phyloP scores from a whole-genome alignment of 805 yeast species.

The Lipomyces chichibuensis region DNA sequence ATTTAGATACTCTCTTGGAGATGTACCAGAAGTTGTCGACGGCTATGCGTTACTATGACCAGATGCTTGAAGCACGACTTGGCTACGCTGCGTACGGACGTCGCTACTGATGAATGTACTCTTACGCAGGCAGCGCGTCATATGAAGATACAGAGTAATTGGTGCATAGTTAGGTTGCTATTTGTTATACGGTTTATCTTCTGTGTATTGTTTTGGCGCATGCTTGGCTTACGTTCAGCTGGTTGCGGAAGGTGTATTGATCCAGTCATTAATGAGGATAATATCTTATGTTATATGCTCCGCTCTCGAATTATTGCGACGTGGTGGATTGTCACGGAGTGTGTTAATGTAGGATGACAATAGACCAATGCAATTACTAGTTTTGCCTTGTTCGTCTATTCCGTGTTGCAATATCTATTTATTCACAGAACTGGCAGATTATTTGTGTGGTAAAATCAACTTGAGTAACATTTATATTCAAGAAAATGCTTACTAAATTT shows the following conservation, averaged over 20 bases:
- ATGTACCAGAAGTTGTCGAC: constrained; percentile 79
- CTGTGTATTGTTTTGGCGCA: background rate
- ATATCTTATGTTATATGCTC: too few species aligned
- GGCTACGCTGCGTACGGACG: constrained; percentile 19
- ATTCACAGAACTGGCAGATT: too few species aligned
- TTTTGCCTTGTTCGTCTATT: background rate
- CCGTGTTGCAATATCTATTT: background rate
- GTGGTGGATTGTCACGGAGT: too few species aligned
- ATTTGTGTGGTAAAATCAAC: too few species aligned
- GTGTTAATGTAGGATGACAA: too few species aligned
- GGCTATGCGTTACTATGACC: constrained; percentile 75
- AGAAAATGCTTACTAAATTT: background rate
- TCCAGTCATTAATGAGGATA: background rate
- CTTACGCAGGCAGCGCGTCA: background rate
- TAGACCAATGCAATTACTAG: background rate
- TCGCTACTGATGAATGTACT: background rate
- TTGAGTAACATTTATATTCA: background rate
- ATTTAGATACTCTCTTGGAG: constrained; percentile 56
- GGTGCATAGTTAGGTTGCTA: background rate
- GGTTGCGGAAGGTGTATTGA: background rate
- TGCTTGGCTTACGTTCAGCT: background rate
- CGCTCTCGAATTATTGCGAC: too few species aligned
- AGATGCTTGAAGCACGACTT: constrained; percentile 57
- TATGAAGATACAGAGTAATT: background rate
- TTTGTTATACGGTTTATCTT: background rate